phyloP scores from a whole-genome alignment of 1,139 yeast genomes.

The Taiozyma sp. region DNA sequence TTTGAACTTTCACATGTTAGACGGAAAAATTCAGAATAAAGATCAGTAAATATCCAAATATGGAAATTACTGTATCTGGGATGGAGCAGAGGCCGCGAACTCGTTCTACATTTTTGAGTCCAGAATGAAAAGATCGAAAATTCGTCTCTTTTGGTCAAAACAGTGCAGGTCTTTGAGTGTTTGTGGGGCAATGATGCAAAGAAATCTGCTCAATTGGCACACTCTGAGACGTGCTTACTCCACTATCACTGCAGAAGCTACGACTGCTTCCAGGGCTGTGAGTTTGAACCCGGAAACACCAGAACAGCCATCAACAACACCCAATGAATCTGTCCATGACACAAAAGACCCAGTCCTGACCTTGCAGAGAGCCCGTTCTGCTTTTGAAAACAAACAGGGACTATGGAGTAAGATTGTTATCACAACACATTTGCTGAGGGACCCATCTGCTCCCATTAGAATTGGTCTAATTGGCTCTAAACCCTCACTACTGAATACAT shows the following conservation, averaged over 20 bases:
- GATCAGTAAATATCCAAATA: not conserved
- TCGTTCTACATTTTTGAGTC: not conserved
- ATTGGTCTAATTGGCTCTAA: constrained; percentile 21
- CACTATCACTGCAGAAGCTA: constrained; percentile 3
- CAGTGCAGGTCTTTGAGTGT: not conserved
- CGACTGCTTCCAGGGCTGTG: not conserved
- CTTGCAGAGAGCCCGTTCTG: constrained; percentile 1
- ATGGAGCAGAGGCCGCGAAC: not conserved
- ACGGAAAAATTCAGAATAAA: not conserved
- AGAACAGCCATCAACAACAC: not conserved
- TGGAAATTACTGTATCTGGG: not conserved
- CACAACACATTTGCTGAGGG: constrained; percentile 1
- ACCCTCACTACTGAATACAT: constrained; percentile 17
- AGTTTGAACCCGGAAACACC: constrained; percentile 1
- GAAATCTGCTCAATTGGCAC: not conserved
- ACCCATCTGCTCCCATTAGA: constrained; percentile 15
- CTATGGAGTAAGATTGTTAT: constrained; percentile 17
- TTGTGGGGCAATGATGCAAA: not conserved
- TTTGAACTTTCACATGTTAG: not conserved
- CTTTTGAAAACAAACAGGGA: constrained; percentile 16
- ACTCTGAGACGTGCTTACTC: constrained; percentile 3
- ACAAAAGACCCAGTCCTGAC: constrained; percentile 11
- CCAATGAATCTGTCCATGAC: not conserved
- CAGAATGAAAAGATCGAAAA: not conserved
- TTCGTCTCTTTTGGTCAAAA: not conserved